Percentiles rank a stretch among this genome's conserved stretches.
Evolutionary conservation across 805 yeast genomes (phyloP).

Genomic region (Lipomyces starkeyi): DNA sequence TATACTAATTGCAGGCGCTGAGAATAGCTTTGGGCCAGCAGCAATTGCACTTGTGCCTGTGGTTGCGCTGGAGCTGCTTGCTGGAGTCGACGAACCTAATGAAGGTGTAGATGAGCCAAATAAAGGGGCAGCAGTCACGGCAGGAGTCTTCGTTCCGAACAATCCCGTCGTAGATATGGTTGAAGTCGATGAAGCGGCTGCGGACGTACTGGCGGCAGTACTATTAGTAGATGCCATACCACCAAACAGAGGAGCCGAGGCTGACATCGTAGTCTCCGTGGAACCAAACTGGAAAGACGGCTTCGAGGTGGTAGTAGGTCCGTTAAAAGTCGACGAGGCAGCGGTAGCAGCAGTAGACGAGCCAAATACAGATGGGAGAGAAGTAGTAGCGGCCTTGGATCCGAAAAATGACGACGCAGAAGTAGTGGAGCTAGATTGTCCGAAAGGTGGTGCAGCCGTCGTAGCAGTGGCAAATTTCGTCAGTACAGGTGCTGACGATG

Average conservation of each 20-base stretch:
- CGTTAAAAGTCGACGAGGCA: conserved; percentile 25
- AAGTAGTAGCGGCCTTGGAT: conserved; percentile 4
- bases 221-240: conserved; percentile 18
- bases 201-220: conserved; percentile 5
- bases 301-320: conserved; percentile 16
- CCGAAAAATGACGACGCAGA: conserved; percentile 6
- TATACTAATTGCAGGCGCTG: neutral
- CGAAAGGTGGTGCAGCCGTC: neutral
- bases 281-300: conserved; percentile 35
- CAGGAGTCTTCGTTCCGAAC: conserved; percentile 34
- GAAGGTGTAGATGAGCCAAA: conserved; percentile 13
- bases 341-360: conserved; percentile 36
- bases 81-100: neutral
- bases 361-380: conserved; percentile 8
- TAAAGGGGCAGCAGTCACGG: conserved; percentile 15
- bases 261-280: conserved; percentile 28
- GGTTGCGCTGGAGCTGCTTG: conserved; percentile 8
- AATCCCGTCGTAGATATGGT: conserved; percentile 18
- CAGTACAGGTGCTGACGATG: conserved; percentile 8
- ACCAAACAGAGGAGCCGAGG: conserved; percentile 21
- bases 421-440: neutral
- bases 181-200: conserved; percentile 9
- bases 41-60: conserved; percentile 21
- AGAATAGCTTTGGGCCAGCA: conserved; percentile 3
- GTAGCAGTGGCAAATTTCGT: neutral